Evolutionary conservation across 2,329 filamentous ascomycete genomes (phyloP).

Genomic region (Fusarium nisikadoi): DNA sequence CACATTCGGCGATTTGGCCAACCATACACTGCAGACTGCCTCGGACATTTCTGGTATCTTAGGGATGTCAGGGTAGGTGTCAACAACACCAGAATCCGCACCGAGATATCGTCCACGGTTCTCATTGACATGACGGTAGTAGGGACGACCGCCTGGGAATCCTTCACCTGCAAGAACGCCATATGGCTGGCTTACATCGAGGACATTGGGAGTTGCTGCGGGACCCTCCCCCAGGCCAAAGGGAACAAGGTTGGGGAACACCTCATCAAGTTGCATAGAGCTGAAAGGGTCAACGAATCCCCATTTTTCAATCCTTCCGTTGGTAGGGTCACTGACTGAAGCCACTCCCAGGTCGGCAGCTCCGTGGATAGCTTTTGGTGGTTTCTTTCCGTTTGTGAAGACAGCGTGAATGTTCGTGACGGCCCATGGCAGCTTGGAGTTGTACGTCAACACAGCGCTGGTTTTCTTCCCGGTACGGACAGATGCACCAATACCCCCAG

Average conservation of each 20-base stretch:
- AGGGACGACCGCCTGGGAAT: slow-evolving; percentile 82
- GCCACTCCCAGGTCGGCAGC: slow-evolving; percentile 80
- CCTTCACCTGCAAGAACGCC: slow-evolving; percentile 89
- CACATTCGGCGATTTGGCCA: slow-evolving; percentile 82
- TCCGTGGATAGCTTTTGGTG: slow-evolving; percentile 84
- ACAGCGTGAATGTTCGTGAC: slow-evolving; percentile 83
- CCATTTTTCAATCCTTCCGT: slow-evolving; percentile 82
- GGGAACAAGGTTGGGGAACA: slow-evolving; percentile 76
- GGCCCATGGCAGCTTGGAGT: slow-evolving; percentile 81
- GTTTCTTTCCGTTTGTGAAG: slow-evolving; percentile 77
- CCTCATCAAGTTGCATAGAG: slow-evolving; percentile 81
- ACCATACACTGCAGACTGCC: slow-evolving; percentile 84
- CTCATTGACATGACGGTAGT: slow-evolving; percentile 80
- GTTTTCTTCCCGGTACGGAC: slow-evolving; percentile 71
- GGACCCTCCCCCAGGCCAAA: slow-evolving; percentile 85
- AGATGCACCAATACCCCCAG: slow-evolving; percentile 62
- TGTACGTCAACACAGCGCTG: slow-evolving; percentile 84
- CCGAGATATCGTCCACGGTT: slow-evolving; percentile 80
- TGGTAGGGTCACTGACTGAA: slow-evolving; percentile 83
- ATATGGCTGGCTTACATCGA: slow-evolving; percentile 89
- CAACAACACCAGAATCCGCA: slow-evolving; percentile 67
- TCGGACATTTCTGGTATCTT: slow-evolving; percentile 76
- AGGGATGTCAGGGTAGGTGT: slow-evolving; percentile 79
- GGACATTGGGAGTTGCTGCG: slow-evolving; percentile 82
- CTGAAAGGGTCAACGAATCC: slow-evolving; percentile 79